Conservation (phyloP, 1,284 basidiomycete species). For the Gomphus bonarii region DNA sequence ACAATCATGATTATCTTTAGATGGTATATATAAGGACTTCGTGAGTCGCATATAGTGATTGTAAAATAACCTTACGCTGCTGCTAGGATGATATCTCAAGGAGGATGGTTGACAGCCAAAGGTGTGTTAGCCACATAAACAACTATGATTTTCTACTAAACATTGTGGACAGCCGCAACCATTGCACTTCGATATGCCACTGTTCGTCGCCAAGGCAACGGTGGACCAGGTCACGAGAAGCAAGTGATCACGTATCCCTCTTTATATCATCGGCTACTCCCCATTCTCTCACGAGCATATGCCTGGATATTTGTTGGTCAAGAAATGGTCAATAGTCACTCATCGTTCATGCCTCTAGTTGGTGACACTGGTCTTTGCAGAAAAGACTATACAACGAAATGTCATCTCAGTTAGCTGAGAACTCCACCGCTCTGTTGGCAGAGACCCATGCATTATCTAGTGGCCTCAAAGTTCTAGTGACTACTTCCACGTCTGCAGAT, state of each 20-base stretch:
- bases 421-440: slow-evolving; percentile 49
- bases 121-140: slow-evolving; percentile 23
- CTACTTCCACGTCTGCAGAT: slow-evolving; percentile 43
- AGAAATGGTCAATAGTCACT: slow-evolving; percentile 36
- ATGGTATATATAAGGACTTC: slow-evolving; percentile 62
- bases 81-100: slow-evolving; percentile 46
- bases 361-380: slow-evolving; percentile 22
- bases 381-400: slow-evolving; percentile 39
- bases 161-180: slow-evolving; percentile 39
- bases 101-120: slow-evolving; percentile 52
- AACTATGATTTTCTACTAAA: background rate
- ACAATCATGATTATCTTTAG: slow-evolving; percentile 23
- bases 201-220: slow-evolving; percentile 61
- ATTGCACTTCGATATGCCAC: slow-evolving; percentile 67
- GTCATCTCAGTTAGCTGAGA: slow-evolving; percentile 37
- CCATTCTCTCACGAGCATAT: slow-evolving; percentile 58
- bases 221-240: slow-evolving; percentile 43
- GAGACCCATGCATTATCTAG: slow-evolving; percentile 67
- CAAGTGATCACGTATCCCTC: slow-evolving; percentile 65
- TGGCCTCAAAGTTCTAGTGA: slow-evolving; percentile 58
- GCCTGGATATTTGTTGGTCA: slow-evolving; percentile 62
- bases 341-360: background rate
- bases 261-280: slow-evolving; percentile 59
- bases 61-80: background rate
- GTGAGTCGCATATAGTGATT: slow-evolving; percentile 23